Base-by-base conservation (phyloP, 2,329 filamentous ascomycete species). In the Beauveria asiatica region DNA sequence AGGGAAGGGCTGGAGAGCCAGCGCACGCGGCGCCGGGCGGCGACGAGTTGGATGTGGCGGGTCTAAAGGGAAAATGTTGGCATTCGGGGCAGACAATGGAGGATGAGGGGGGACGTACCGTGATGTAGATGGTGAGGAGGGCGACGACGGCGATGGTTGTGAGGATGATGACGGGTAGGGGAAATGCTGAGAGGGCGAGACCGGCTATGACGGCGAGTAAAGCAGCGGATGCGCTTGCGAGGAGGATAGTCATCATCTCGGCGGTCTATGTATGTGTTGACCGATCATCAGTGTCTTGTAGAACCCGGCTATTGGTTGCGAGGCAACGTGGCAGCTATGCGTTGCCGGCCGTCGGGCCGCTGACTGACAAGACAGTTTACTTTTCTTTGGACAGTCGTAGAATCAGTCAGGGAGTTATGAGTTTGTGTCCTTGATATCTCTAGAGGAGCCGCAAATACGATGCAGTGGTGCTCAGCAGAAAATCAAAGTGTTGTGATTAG, bases 1-100 rank as follows among this genome's bases (percentile, higher is more conserved):
- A 33, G 42, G 5, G 46, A n/a, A 4, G 58, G 2, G 5, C 27
- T 23, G 2, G 39, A 16, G 17, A 33, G 54, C 65, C 64, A 65
- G 46, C 50, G 60, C n/a, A 44, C 52, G n/a, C 57, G 19, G 39
- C 65, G 64, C n/a, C 67, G 70, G 1, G 46, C 64, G 0, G 50
- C 61, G 10, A 64, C 19, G 11, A 75, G 55, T 21, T 73, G 69
- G 1, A 69, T 61, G 54, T 73, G 72, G 1, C 72, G 67, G 13
- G 67, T 64, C 73, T 72, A 49, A 3, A 13, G 63, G 8, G 62
- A 54, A 5, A 25, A n/a, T 16, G 33, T 37, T 37, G 33, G 33
- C 5, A 37, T 37, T 37, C 13, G 13, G 11, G 13, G 33, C 33
- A 16, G 33, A 13, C 11, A 37, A 37, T 33, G 33, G 13, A 37